These are phyloP conservation scores for Cercospora citrullina DNA, from an alignment of 2,329 filamentous ascomycete genomes.

Conservation along the genomic window DNA sequence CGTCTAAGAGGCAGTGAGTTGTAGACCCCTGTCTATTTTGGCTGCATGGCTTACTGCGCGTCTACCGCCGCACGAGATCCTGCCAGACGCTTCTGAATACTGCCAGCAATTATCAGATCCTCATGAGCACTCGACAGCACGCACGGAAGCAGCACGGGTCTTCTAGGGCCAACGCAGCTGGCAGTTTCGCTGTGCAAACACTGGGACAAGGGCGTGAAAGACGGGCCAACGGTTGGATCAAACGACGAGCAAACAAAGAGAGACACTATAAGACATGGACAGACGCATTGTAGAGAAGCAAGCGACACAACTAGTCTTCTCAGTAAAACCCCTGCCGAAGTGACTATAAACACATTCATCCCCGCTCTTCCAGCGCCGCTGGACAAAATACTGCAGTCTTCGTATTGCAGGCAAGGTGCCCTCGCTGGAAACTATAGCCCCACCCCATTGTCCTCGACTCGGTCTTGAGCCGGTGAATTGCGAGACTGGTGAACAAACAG, in stretches of 20 bases:
- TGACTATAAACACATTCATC: neutral
- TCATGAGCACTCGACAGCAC: neutral
- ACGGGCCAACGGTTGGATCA: neutral
- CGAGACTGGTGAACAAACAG: neutral
- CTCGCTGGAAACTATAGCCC: neutral
- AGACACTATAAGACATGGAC: neutral
- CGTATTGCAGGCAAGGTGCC: neutral
- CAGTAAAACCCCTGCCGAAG: neutral
- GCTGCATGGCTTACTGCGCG: neutral
- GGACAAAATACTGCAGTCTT: neutral
- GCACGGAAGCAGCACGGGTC: neutral
- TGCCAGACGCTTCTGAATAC: neutral
- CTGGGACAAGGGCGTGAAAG: neutral
- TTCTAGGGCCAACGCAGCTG: neutral
- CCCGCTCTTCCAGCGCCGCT: neutral
- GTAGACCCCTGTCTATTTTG: neutral
- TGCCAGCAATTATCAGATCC: neutral
- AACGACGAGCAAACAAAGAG: neutral
- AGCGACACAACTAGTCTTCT: neutral
- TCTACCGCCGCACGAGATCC: neutral
- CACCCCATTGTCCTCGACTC: neutral
- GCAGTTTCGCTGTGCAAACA: neutral
- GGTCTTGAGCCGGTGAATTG: neutral
- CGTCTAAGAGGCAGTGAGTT: neutral
- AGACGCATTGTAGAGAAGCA: neutral